Percentiles rank a stretch among this genome's conserved stretches.
phyloP scores from a whole-genome alignment of 805 yeast genomes.

The Debaryomyces hansenii region DNA sequence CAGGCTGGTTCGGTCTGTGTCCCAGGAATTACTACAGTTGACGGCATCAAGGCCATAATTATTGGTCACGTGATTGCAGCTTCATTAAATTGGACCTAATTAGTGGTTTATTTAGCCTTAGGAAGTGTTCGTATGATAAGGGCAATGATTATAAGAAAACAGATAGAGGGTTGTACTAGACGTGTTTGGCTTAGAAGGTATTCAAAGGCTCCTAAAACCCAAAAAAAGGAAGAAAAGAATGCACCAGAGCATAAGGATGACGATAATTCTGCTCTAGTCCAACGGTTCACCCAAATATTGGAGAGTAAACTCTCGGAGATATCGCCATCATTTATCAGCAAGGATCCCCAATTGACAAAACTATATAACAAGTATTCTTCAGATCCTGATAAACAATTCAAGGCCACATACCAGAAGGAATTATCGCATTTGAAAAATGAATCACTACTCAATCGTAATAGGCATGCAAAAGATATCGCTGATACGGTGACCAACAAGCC shows the following conservation, averaged over 20 bases:
- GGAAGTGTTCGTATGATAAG: too few relatives aligned
- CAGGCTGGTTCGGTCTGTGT: too few relatives aligned
- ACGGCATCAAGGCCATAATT: too few relatives aligned
- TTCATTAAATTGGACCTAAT: too few relatives aligned
- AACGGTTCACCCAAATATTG: slow-evolving; percentile 34
- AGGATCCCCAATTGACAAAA: slow-evolving; percentile 17
- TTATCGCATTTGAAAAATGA: slow-evolving; percentile 32
- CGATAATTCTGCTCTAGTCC: slow-evolving; percentile 25
- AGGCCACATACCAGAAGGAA: slow-evolving; percentile 14
- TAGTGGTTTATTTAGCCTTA: too few relatives aligned
- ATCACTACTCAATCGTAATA: slow-evolving; percentile 22
- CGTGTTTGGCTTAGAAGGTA: background rate
- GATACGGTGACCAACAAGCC: slow-evolving; percentile 17
- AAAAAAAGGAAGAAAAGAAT: background rate
- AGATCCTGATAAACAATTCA: slow-evolving; percentile 7
- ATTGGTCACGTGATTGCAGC: too few relatives aligned
- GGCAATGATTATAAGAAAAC: too few relatives aligned
- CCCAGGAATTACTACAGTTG: too few relatives aligned
- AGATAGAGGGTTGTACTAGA: background rate
- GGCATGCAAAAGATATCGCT: slow-evolving; percentile 29
- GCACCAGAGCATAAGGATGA: slow-evolving; percentile 1
- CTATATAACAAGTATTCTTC: slow-evolving; percentile 14
- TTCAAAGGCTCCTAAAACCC: background rate
- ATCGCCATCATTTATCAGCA: slow-evolving; percentile 13
- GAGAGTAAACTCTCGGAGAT: slow-evolving; percentile 23